phyloP scores from a whole-genome alignment of 208 protist species.

The Leishmania turanica region DNA sequence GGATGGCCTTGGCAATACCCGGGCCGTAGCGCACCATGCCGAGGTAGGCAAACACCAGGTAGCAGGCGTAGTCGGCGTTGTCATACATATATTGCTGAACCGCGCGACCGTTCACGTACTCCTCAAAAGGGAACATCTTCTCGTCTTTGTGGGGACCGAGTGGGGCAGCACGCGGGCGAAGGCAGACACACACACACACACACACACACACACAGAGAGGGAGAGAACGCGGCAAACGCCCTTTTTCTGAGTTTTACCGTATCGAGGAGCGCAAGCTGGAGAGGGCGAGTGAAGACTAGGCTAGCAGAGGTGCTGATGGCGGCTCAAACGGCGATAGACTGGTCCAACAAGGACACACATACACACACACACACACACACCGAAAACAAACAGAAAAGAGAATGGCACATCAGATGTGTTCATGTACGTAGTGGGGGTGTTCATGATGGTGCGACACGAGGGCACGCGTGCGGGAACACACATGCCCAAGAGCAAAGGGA shows the following conservation, averaged over 20 bases:
- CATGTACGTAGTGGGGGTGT: neutral
- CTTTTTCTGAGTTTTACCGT: neutral
- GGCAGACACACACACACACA: neutral
- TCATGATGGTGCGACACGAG: neutral
- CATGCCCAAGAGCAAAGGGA: neutral
- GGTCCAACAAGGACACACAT: neutral
- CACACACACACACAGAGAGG: neutral
- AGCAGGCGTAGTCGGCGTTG: slow-evolving; percentile 38
- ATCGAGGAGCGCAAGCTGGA: neutral
- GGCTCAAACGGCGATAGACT: neutral
- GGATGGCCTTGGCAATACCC: slow-evolving; percentile 41
- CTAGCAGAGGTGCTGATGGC: neutral
- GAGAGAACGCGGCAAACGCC: neutral
- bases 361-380: neutral
- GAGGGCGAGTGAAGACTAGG: neutral
- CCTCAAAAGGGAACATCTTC: slow-evolving; percentile 42
- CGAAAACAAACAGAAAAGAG: neutral
- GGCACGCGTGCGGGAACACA: neutral
- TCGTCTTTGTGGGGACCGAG: neutral
- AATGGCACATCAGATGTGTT: neutral
- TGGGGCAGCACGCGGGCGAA: neutral
- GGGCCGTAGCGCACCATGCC: slow-evolving; percentile 58
- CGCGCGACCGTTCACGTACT: slow-evolving; percentile 39
- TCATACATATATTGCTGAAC: slow-evolving; percentile 41
- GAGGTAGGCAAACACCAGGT: slow-evolving; percentile 49